Percentiles rank a stretch among this genome's conserved stretches.
These are phyloP conservation scores for Lactarius trivialis DNA, from an alignment of 768 basidiomycete species.

Conservation along the genomic window DNA sequence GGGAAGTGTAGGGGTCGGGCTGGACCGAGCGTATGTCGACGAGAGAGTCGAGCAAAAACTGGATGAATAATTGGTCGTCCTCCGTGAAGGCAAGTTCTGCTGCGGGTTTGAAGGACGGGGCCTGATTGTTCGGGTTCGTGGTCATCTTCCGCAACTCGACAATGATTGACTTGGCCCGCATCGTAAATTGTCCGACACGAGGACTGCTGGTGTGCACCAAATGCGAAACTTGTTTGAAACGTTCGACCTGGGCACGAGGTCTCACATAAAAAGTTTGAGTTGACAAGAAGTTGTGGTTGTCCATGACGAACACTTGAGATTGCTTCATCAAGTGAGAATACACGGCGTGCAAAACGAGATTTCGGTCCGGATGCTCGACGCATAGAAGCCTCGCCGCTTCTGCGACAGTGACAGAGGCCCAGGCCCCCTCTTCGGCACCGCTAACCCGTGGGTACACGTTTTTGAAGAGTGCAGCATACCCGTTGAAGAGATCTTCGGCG, in stretches of 20 bases:
- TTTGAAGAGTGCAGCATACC: slow-evolving; percentile 29
- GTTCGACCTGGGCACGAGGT: slow-evolving; percentile 48
- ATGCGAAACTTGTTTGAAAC: slow-evolving; percentile 40
- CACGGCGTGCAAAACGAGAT: slow-evolving; percentile 42
- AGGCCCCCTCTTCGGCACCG: slow-evolving; percentile 42
- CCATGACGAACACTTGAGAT: slow-evolving; percentile 46
- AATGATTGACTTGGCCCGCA: slow-evolving; percentile 44
- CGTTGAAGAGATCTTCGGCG: slow-evolving; percentile 37
- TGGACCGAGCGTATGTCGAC: slow-evolving; percentile 45
- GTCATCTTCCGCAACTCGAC: slow-evolving; percentile 1
- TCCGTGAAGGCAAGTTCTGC: slow-evolving; percentile 39
- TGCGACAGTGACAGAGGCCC: slow-evolving; percentile 48
- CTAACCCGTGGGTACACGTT: slow-evolving; percentile 40
- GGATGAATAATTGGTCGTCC: slow-evolving; percentile 51
- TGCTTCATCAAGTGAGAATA: slow-evolving; percentile 62
- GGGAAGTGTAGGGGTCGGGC: slow-evolving; percentile 52
- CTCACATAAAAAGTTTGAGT: slow-evolving; percentile 56
- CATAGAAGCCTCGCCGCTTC: slow-evolving; percentile 41
- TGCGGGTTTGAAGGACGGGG: slow-evolving; percentile 29
- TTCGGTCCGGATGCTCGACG: slow-evolving; percentile 17
- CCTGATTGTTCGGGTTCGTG: slow-evolving; percentile 11
- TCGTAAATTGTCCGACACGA: slow-evolving; percentile 42
- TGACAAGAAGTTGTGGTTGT: slow-evolving; percentile 38
- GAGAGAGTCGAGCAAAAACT: slow-evolving; percentile 51
- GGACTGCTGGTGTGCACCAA: slow-evolving; percentile 41